Evolutionary conservation across 805 yeast genomes (phyloP).

Genomic region (Monosporozyma solicola): DNA sequence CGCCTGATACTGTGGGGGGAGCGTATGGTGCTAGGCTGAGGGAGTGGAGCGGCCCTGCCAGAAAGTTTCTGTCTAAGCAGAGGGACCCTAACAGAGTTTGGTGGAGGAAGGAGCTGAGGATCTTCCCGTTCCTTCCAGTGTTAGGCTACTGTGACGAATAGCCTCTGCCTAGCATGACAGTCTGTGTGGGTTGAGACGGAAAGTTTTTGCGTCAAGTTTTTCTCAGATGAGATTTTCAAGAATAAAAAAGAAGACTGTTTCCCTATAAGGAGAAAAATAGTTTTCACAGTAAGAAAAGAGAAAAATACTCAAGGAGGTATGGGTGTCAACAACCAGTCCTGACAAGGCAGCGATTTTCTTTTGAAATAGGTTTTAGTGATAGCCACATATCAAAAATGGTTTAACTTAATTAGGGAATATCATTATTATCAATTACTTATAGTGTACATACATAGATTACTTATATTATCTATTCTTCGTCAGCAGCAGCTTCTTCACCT

Average conservation of each 20-base stretch:
- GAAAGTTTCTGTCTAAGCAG: too few species aligned
- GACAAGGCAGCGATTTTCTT: too few species aligned
- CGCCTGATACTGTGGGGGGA: too few species aligned
- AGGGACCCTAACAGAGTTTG: too few species aligned
- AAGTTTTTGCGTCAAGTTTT: background rate
- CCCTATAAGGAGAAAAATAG: background rate
- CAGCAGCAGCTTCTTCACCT: slow-evolving; percentile 58
- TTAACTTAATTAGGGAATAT: background rate
- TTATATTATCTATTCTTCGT: slow-evolving; percentile 48
- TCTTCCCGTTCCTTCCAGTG: too few species aligned
- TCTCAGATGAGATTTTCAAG: background rate
- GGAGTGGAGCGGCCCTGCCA: too few species aligned
- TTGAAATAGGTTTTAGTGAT: too few species aligned
- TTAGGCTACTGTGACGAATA: too few species aligned
- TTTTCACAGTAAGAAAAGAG: too few species aligned
- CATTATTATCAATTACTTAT: background rate
- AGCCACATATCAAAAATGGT: background rate
- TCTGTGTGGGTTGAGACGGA: background rate
- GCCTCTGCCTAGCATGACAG: background rate
- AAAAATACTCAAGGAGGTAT: background rate
- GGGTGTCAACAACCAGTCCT: background rate
- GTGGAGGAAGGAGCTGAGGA: too few species aligned
- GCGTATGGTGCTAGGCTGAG: too few species aligned
- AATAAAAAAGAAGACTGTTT: background rate
- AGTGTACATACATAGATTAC: background rate